Conservation (phyloP, 2,329 filamentous ascomycete species). For the Pseudogymnoascus sp. region DNA sequence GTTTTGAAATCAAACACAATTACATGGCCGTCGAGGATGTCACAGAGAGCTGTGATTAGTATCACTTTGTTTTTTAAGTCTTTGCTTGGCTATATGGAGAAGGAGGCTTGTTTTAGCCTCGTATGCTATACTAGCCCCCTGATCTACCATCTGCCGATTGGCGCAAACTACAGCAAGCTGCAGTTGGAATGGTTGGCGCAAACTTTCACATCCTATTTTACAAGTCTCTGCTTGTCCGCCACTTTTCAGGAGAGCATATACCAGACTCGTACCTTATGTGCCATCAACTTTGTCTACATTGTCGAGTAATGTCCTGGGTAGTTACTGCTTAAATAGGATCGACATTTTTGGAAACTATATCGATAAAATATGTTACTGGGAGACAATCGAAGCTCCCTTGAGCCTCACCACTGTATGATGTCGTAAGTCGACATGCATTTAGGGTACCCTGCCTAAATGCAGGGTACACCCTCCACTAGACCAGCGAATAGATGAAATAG, state of each 20-base stretch:
- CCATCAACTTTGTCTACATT: background rate
- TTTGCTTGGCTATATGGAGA: constrained; percentile 1
- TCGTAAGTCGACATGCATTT: background rate
- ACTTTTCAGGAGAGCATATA: background rate
- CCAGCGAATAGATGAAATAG: background rate
- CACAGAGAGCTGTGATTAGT: background rate
- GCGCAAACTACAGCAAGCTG: background rate
- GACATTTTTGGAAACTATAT: background rate
- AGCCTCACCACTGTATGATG: background rate
- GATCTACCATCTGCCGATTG: background rate
- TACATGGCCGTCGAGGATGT: background rate
- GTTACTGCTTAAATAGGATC: background rate
- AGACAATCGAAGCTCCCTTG: background rate
- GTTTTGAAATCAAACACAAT: background rate
- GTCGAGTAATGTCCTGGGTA: background rate
- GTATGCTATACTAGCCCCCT: background rate
- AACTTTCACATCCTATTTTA: background rate
- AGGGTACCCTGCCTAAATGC: too few relatives aligned
- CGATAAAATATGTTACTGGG: background rate
- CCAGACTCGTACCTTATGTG: background rate
- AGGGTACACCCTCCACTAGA: background rate
- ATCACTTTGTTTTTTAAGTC: background rate
- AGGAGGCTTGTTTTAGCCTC: background rate
- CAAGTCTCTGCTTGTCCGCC: background rate
- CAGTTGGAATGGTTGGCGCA: background rate